phyloP scores from a whole-genome alignment of 768 basidiomycete genomes.

The Phlegmacium glaucopus region DNA sequence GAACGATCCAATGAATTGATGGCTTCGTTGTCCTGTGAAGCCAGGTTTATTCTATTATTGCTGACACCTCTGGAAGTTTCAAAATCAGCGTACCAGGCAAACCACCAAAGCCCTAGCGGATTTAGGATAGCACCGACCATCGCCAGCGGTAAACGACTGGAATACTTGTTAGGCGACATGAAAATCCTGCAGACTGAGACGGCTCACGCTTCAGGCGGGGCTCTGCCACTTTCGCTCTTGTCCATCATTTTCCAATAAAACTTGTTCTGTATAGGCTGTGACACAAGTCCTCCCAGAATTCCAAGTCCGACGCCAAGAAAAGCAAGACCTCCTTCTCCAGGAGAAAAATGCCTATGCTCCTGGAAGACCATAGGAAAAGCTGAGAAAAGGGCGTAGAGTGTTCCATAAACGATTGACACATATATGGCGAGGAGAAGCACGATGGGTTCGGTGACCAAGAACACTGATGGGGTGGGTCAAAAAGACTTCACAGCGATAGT shows the following conservation, averaged over 20 bases:
- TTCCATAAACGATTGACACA: constrained; percentile 58
- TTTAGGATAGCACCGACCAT: constrained; percentile 49
- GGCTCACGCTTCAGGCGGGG: constrained; percentile 59
- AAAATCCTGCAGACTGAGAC: background rate
- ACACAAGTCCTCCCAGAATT: constrained; percentile 44
- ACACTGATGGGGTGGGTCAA: constrained; percentile 31
- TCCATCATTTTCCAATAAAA: constrained; percentile 50
- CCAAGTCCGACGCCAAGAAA: constrained; percentile 66
- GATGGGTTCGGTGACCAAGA: constrained; percentile 63
- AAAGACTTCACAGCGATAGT: background rate
- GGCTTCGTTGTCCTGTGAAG: constrained; percentile 21
- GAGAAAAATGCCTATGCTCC: constrained; percentile 46
- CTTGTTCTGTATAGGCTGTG: constrained; percentile 52
- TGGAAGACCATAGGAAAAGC: constrained; percentile 61
- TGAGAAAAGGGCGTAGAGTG: constrained; percentile 62
- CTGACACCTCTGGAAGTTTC: background rate
- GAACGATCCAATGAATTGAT: constrained; percentile 60
- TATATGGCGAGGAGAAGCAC: constrained; percentile 57
- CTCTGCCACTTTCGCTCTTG: constrained; percentile 42
- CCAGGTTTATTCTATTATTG: background rate
- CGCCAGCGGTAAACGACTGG: constrained; percentile 56
- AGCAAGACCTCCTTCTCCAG: constrained; percentile 55
- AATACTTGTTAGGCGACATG: background rate
- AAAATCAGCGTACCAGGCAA: constrained; percentile 48
- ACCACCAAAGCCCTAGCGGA: constrained; percentile 64